Conservation (phyloP, 2,329 filamentous ascomycete genomes). For the Penicillium griseofulvum region DNA sequence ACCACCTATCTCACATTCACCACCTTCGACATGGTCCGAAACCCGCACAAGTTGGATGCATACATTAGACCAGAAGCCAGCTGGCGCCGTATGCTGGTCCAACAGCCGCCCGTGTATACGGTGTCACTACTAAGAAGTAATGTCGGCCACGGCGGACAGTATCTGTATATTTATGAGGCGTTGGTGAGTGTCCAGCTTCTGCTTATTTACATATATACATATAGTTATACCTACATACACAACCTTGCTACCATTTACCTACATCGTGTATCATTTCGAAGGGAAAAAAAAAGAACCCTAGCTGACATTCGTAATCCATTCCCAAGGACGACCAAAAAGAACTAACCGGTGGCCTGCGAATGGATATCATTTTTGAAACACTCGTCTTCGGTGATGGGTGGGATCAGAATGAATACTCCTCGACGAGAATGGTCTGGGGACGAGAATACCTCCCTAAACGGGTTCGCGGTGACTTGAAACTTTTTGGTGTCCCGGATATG, state of each 20-base stretch:
- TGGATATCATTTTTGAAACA: not conserved
- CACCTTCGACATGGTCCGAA: not conserved
- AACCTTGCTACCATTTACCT: not conserved
- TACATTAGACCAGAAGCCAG: conserved; percentile 4
- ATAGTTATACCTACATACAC: not conserved
- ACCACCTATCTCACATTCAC: not conserved
- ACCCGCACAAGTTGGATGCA: not conserved
- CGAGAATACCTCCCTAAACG: not conserved
- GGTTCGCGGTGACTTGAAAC: not conserved
- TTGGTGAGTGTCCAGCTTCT: not conserved
- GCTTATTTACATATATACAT: not conserved
- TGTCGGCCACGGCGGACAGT: not conserved
- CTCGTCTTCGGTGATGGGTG: not conserved
- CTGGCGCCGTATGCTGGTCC: conserved; percentile 6
- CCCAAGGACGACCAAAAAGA: not conserved
- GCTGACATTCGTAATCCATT: not conserved
- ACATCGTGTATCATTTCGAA: not conserved
- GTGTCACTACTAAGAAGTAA: not conserved
- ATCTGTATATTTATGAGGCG: not conserved
- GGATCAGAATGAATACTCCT: not conserved
- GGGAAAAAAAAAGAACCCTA: not conserved
- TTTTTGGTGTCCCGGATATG: not conserved
- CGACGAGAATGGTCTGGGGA: not conserved
- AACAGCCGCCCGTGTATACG: conserved; percentile 4
- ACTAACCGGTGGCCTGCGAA: not conserved